Base-by-base conservation (phyloP, 164 flowering plant genomes). In the Nymphaea colorata region DNA sequence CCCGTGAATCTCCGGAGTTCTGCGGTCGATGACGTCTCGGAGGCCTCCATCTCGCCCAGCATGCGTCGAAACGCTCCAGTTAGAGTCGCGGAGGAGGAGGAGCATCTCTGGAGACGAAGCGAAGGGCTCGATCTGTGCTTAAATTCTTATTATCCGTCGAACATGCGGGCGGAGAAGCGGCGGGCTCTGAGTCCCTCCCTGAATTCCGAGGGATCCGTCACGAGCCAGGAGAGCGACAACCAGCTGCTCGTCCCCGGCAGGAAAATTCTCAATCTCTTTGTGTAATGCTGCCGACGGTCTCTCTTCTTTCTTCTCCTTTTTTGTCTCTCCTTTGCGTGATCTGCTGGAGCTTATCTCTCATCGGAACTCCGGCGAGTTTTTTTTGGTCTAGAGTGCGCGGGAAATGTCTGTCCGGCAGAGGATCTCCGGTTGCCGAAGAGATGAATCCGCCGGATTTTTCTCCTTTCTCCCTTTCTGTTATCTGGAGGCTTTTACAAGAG, bases 191-290 rank as follows among this genome's bases (percentile, higher is more conserved):
- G 82, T 44, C 91, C 91, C 41, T 87, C 93, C 62, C 76, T 80
- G 84, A 83, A 81, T 59, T 87, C 95, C 2, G 93, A 89, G 62
- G 93, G 80, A 64, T 78, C 79, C 41, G 87, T 85, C 41, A 89
- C 91, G 2, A 77, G 83, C 63, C 43, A 55, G 6, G 77, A 72
- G 36, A 70, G 78, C 68, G 69, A 15, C 4, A 47, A 44, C 59
- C 66, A 53, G 42, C 44, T 15, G 4, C 41, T 43, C 36, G 74
- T 51, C 14, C 57, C 55, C 12, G 76, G 72, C 5, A 69, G 63
- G 42, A 75, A 66, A 71, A 64, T 69, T 63, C 70, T 78, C 17
- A 69, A 75, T 63, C 42, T 78, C 64, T 78, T 78, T 64, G 64
- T 67, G 8, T 61, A 61, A 8, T 51, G 36, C 57, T 51, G 57